Base-by-base conservation (phyloP, 1,284 basidiomycete species). In the Microstroma glucosiphilum region DNA sequence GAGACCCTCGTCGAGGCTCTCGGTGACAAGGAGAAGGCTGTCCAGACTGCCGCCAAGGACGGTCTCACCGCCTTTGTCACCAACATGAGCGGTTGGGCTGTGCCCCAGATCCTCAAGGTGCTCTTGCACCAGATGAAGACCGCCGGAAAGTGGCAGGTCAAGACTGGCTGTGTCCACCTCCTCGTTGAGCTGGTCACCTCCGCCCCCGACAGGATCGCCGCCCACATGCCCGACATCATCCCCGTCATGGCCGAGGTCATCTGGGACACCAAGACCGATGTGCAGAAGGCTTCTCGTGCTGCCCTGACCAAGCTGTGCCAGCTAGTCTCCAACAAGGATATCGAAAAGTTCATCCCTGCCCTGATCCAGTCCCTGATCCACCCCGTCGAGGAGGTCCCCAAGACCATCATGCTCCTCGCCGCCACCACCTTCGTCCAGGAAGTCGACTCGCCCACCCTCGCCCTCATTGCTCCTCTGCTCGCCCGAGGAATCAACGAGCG, bases 341-440 rank as follows among this genome's bases (percentile, higher is more conserved):
- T 96, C 73, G 91, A 94, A 75, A 81, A 80, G 62, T 79, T 80
- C 75, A 80, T 78, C 62, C 94, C 93, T 71, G 93, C 92, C 79
- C 87, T 96, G 79, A 93, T 96, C 83, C 91, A 94, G 82, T 89
- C 91, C 81, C 85, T 98, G 78, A 93, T 96, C 84, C 92, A 98
- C 86, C 96, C 96, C 77, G 92, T 96, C 75, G 94, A 98, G 85
- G 92, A 98, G 87, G 94, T 97, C 69, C 89, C 93, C 78, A 91
- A 89, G 80, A 96, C 92, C 77, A 91, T 98, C 79, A 86, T 86
- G 79, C 89, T 96, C 82, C 92, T 98, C 82, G 93, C 93, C 81
- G 89, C 96, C 65, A 98, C 96, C 82, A 98, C 96, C 81, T 98
- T 98, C 88, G 96, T 99, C 88, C 92, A 93, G 68, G 96, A 98